Conservation (phyloP, 305 asterid species). For the Rubia occidens region DNA sequence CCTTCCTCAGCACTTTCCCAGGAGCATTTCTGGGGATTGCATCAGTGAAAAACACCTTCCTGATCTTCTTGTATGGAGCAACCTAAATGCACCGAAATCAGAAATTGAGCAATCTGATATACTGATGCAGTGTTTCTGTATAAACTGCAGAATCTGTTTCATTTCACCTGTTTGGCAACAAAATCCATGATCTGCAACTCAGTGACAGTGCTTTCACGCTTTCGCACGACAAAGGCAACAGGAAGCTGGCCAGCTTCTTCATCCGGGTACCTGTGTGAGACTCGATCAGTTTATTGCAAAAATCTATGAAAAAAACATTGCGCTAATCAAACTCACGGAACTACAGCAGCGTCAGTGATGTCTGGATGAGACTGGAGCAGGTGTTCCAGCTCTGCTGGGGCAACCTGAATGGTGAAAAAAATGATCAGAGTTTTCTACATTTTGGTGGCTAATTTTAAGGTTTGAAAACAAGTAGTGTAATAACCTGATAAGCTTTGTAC, state of each 20-base stretch:
- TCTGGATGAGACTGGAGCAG: slow-evolving; percentile 18
- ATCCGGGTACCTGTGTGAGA: slow-evolving; percentile 32
- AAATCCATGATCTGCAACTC: slow-evolving; percentile 35
- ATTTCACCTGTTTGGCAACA: slow-evolving; percentile 34
- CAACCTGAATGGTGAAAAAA: slow-evolving; percentile 11
- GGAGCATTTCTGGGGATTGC: slow-evolving; percentile 46
- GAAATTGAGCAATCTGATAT: neutral
- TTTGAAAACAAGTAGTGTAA: neutral
- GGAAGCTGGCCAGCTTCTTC: slow-evolving; percentile 57
- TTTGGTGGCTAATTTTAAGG: neutral
- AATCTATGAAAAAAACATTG: neutral
- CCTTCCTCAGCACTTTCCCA: slow-evolving; percentile 52
- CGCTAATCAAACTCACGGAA: slow-evolving; percentile 10
- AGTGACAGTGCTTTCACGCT: slow-evolving; percentile 24
- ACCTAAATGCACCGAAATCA: slow-evolving; percentile 26
- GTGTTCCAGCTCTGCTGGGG: slow-evolving; percentile 19
- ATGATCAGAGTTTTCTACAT: neutral
- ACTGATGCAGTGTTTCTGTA: neutral
- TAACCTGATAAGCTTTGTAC: slow-evolving; percentile 31
- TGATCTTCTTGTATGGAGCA: slow-evolving; percentile 46
- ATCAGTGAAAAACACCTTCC: slow-evolving; percentile 32
- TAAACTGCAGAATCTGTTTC: neutral
- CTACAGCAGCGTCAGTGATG: slow-evolving; percentile 12
- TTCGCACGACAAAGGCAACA: slow-evolving; percentile 45
- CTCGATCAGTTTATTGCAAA: neutral